Percentiles rank a stretch among this genome's conserved stretches.
Evolutionary conservation across 768 basidiomycete genomes (phyloP).

Genomic region (Phylloporus sp.): DNA sequence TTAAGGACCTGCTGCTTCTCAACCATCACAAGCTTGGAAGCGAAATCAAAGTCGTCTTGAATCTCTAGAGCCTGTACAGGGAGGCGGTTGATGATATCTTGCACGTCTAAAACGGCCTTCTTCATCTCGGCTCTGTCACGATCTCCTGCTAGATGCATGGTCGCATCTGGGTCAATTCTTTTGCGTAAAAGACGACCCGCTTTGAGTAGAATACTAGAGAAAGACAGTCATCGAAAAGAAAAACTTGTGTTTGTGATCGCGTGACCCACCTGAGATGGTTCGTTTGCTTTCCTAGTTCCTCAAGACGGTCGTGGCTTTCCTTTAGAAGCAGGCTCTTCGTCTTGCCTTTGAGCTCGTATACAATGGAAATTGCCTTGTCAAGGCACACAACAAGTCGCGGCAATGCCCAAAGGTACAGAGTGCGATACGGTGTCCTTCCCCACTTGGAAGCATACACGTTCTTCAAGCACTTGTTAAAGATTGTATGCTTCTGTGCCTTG

Average conservation of each 20-base stretch:
- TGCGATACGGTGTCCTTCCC: conserved; percentile 31
- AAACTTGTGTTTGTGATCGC: too few species aligned
- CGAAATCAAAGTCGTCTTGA: conserved; percentile 26
- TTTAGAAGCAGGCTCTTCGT: conserved; percentile 30
- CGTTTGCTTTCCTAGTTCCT: conserved; percentile 29
- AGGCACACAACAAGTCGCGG: conserved; percentile 42
- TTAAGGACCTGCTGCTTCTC: conserved; percentile 8
- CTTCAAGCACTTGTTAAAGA: conserved; percentile 30
- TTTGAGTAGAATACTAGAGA: conserved; percentile 27
- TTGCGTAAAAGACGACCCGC: conserved; percentile 26
- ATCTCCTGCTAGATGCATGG: conserved; percentile 21
- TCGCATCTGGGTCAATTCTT: conserved; percentile 29
- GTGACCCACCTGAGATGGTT: conserved; percentile 33
- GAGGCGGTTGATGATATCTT: conserved; percentile 26
- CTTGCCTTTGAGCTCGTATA: conserved; percentile 28
- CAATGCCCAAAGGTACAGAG: conserved; percentile 35
- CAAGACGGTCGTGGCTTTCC: conserved; percentile 34
- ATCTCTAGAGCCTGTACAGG: conserved; percentile 22
- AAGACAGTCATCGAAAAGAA: neutral
- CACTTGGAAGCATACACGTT: conserved; percentile 27
- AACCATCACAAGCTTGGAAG: conserved; percentile 34
- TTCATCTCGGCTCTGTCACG: conserved; percentile 27
- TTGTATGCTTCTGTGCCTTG: conserved; percentile 16
- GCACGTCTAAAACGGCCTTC: conserved; percentile 22
- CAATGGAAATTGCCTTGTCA: conserved; percentile 29